Percentiles rank a stretch among this genome's conserved stretches.
These are phyloP conservation scores for Botryotinia globosa DNA, from an alignment of 2,329 filamentous ascomycete genomes.

Conservation along the genomic window DNA sequence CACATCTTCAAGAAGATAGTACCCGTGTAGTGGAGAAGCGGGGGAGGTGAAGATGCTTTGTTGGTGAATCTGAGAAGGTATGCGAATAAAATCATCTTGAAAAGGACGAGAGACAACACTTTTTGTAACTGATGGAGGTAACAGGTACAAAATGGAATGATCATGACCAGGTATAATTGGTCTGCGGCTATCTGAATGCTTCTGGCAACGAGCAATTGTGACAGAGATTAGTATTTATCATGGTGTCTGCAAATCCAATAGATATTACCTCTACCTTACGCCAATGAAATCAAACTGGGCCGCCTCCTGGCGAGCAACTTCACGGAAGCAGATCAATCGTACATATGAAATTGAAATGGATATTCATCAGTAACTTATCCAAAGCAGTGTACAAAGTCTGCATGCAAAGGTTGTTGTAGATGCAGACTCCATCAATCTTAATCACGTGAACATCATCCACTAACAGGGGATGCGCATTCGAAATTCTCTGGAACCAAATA, in stretches of 20 bases:
- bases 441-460: neutral
- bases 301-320: neutral
- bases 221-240: neutral
- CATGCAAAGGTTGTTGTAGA: neutral
- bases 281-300: neutral
- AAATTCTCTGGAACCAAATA: neutral
- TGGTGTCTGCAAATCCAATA: neutral
- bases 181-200: neutral
- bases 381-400: neutral
- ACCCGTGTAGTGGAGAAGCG: neutral
- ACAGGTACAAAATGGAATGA: neutral
- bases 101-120: neutral
- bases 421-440: neutral
- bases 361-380: too few species aligned
- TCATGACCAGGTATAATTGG: neutral
- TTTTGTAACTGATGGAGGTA: neutral
- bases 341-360: neutral
- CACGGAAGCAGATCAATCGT: neutral
- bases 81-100: neutral
- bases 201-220: neutral
- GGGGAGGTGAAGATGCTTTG: neutral
- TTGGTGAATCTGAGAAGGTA: neutral
- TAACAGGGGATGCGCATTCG: neutral
- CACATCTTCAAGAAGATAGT: neutral
- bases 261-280: neutral